A percentile compares a stretch with the other conserved stretches of the same genome.
These are phyloP conservation scores for Xylariaceae sp. DNA, from an alignment of 2,329 filamentous ascomycete species.

Conservation along the genomic window DNA sequence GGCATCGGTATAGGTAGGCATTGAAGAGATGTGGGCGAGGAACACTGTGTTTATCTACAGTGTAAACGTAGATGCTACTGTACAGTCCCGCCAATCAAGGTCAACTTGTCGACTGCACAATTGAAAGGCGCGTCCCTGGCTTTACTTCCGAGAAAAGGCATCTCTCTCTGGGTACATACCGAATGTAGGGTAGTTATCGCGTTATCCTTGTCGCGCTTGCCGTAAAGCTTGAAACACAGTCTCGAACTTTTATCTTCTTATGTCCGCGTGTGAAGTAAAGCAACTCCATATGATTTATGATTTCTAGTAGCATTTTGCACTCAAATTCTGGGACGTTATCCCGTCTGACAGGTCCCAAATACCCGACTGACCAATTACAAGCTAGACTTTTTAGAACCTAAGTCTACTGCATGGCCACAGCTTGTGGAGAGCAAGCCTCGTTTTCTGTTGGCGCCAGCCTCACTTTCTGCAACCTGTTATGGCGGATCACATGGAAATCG, in stretches of 20 bases:
- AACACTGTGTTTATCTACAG: conserved; percentile 14
- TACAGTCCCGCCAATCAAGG: conserved; percentile 21
- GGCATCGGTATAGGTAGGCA: too few relatives aligned
- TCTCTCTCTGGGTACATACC: too few relatives aligned
- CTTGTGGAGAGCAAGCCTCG: neutral
- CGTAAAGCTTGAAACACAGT: too few relatives aligned
- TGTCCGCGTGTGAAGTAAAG: neutral
- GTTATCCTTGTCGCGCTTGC: too few relatives aligned
- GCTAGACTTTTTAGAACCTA: neutral
- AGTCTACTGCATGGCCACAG: neutral
- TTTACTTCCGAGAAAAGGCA: too few relatives aligned
- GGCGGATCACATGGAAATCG: conserved; percentile 52
- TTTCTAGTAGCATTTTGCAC: neutral
- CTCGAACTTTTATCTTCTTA: too few relatives aligned
- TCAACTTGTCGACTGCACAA: too few relatives aligned
- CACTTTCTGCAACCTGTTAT: conserved; percentile 24
- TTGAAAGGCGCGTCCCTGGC: too few relatives aligned
- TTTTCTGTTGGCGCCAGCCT: neutral
- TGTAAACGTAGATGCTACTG: neutral
- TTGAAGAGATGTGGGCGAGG: too few relatives aligned
- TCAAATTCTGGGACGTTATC: neutral
- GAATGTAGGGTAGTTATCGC: too few relatives aligned
- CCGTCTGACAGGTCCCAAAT: neutral
- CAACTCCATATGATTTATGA: neutral
- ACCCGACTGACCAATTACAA: conserved; percentile 4